phyloP scores from a whole-genome alignment of 2,329 filamentous ascomycete species.

The Ascochyta lentis region DNA sequence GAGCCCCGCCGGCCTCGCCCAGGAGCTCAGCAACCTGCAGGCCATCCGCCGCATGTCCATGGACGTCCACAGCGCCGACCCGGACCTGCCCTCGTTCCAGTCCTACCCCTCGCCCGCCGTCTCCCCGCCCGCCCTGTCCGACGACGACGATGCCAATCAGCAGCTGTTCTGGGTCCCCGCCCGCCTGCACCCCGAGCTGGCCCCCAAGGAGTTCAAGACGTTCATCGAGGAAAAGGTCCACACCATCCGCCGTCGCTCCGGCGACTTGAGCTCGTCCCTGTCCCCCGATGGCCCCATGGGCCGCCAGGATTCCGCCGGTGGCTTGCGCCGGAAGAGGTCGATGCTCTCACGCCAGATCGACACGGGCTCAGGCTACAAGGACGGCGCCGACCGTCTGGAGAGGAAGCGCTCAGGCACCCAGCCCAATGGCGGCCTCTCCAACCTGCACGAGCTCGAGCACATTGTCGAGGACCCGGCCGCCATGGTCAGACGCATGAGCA shows the following conservation, averaged over 20 bases:
- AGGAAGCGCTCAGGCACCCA: slow-evolving; percentile 68
- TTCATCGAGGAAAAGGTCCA: slow-evolving; percentile 94
- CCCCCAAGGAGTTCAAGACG: slow-evolving; percentile 94
- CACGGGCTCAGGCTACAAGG: slow-evolving; percentile 75
- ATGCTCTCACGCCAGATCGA: slow-evolving; percentile 95
- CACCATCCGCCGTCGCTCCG: slow-evolving; percentile 83
- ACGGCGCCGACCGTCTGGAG: slow-evolving; percentile 82
- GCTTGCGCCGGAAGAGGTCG: slow-evolving; percentile 86
- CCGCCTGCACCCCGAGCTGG: slow-evolving; percentile 89
- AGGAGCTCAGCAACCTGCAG: slow-evolving; percentile 91
- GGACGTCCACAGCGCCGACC: slow-evolving; percentile 76
- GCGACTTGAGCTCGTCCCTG: slow-evolving; percentile 66
- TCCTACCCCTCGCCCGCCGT: slow-evolving; percentile 66
- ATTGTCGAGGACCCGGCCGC: slow-evolving; percentile 80
- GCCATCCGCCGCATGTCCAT: slow-evolving; percentile 92
- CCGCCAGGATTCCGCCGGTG: slow-evolving; percentile 62
- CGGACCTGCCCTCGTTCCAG: slow-evolving; percentile 77
- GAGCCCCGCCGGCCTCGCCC: slow-evolving; percentile 84
- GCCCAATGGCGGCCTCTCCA: slow-evolving; percentile 59
- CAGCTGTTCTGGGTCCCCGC: slow-evolving; percentile 95
- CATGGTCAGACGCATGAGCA: slow-evolving; percentile 73
- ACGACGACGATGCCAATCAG: slow-evolving; percentile 86
- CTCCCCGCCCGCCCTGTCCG: slow-evolving; percentile 70
- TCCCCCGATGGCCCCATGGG: slow-evolving; percentile 63
- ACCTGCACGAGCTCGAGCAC: slow-evolving; percentile 74